phyloP scores from a whole-genome alignment of 1,284 basidiomycete species.

The Vanrija sp. region DNA sequence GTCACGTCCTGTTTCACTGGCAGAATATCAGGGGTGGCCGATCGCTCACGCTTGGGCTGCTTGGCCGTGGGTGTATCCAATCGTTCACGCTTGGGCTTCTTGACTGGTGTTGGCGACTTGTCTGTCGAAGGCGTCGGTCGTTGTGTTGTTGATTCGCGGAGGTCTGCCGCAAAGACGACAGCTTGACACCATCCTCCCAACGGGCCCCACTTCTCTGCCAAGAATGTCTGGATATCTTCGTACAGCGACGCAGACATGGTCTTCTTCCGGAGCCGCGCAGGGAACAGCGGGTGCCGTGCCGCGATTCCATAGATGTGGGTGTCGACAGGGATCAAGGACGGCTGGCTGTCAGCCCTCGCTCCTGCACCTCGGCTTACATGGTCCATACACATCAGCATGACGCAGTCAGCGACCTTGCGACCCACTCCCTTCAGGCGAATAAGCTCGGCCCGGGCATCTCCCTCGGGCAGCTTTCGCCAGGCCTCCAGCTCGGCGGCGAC shows the following conservation, averaged over 20 bases:
- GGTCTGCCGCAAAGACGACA: slow-evolving; percentile 55
- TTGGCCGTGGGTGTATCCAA: too few species aligned
- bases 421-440: slow-evolving; percentile 85
- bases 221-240: slow-evolving; percentile 65
- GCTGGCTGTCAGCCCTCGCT: slow-evolving; percentile 51
- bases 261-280: slow-evolving; percentile 49
- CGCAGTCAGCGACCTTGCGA: slow-evolving; percentile 91
- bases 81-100: too few species aligned
- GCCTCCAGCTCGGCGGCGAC: slow-evolving; percentile 24
- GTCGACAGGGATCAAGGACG: slow-evolving; percentile 81
- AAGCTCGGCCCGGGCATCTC: slow-evolving; percentile 59
- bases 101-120: too few species aligned
- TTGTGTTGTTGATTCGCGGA: slow-evolving; percentile 4
- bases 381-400: slow-evolving; percentile 90
- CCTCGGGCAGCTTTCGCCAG: slow-evolving; percentile 22
- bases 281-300: slow-evolving; percentile 72
- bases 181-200: slow-evolving; percentile 92
- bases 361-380: slow-evolving; percentile 56
- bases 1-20: too few species aligned
- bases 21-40: too few species aligned
- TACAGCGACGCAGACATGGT: slow-evolving; percentile 73
- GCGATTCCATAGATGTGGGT: slow-evolving; percentile 88
- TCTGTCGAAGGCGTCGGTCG: too few species aligned
- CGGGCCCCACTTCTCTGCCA: slow-evolving; percentile 69
- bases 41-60: too few species aligned